Evolutionary conservation across 345 rosid species (phyloP).

Genomic region (Microcos paniculata): DNA sequence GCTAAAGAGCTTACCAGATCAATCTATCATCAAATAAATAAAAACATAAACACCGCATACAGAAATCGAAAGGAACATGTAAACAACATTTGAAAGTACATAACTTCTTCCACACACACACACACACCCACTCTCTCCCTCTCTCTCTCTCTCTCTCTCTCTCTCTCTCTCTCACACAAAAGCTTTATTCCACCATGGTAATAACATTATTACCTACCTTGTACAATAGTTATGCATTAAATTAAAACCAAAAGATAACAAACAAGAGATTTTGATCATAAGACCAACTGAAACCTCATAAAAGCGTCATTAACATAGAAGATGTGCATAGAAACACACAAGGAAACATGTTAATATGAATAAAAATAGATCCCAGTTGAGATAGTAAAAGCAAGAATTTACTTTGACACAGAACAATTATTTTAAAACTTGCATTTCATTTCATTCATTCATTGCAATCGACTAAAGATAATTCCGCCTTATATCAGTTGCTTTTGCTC

Average conservation of each 20-base stretch:
- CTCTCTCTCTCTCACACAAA: no score
- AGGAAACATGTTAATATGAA: neutral
- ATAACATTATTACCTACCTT: neutral
- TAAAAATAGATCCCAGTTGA: neutral
- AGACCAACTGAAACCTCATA: neutral
- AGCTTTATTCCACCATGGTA: neutral
- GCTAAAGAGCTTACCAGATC: neutral
- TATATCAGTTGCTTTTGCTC: neutral
- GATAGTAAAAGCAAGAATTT: neutral
- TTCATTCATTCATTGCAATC: conserved; percentile 5
- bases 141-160: no score
- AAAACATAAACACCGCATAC: neutral
- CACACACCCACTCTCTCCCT: no score
- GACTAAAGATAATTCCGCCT: neutral
- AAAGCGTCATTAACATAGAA: neutral
- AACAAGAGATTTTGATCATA: neutral
- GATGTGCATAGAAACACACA: neutral
- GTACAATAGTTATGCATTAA: neutral
- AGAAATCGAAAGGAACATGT: neutral
- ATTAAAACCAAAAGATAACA: neutral
- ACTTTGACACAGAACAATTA: neutral
- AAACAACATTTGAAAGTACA: neutral
- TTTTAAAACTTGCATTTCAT: neutral
- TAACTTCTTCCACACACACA: neutral
- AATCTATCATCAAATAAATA: neutral